Conservation (phyloP, 305 asterid genomes). For the Fraxinus dipetala region DNA sequence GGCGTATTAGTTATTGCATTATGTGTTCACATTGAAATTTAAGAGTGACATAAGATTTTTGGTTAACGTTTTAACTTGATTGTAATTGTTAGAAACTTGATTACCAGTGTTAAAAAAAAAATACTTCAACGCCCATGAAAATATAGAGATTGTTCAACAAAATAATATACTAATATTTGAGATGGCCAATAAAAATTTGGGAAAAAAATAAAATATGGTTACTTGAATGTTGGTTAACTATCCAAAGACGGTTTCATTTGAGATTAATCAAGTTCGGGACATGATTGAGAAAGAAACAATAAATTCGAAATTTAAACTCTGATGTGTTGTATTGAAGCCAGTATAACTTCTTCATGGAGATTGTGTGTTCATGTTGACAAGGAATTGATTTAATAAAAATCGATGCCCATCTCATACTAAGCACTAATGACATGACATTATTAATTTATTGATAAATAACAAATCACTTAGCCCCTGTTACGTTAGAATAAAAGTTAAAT, state of each 20-base stretch:
- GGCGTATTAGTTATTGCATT: neutral
- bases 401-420: too few species aligned
- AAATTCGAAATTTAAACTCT: too few species aligned
- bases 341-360: too few species aligned
- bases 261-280: neutral
- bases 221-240: neutral
- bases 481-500: too few species aligned
- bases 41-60: too few species aligned
- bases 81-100: neutral
- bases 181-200: neutral
- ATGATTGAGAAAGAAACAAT: neutral
- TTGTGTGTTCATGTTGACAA: neutral
- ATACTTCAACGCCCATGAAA: too few species aligned
- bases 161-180: neutral
- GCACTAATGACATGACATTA: too few species aligned
- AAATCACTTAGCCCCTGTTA: too few species aligned
- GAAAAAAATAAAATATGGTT: too few species aligned
- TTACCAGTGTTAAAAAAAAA: neutral
- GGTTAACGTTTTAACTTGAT: too few species aligned
- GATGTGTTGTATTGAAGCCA: neutral
- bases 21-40: neutral
- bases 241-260: too few species aligned
- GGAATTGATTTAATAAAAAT: too few species aligned
- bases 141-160: neutral
- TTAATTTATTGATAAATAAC: neutral